These are phyloP conservation scores for Malbranchea zuffiana DNA, from an alignment of 2,329 filamentous ascomycete genomes.

Conservation along the genomic window DNA sequence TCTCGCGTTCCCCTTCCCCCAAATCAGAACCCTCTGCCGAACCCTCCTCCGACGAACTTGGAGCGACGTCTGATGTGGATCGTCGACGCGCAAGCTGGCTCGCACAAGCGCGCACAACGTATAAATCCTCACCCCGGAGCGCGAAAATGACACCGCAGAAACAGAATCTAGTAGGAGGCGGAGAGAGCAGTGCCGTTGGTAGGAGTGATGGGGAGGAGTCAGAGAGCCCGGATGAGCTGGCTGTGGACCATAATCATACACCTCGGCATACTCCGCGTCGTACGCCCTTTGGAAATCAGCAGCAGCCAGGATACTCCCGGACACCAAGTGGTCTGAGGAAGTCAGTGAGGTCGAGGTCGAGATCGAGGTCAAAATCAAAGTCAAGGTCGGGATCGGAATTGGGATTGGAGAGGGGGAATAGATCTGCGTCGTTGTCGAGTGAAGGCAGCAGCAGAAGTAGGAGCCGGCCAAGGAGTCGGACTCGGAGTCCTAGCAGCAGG, in stretches of 20 bases:
- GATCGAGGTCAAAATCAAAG: slow-evolving; percentile 20
- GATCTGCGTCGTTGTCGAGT: slow-evolving; percentile 24
- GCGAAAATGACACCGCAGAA: slow-evolving; percentile 5
- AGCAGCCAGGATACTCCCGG: too few species aligned
- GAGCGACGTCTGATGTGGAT: slow-evolving; percentile 27
- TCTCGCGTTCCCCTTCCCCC: background rate
- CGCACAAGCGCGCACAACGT: slow-evolving; percentile 6
- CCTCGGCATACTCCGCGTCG: too few species aligned
- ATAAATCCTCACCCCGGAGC: slow-evolving; percentile 9
- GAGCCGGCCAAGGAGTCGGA: slow-evolving; percentile 4
- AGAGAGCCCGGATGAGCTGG: slow-evolving; percentile 38
- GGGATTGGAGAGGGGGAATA: slow-evolving; percentile 17
- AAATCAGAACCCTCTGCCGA: slow-evolving; percentile 21
- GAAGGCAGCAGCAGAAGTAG: slow-evolving; percentile 10
- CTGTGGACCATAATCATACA: slow-evolving; percentile 27
- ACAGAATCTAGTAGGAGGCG: slow-evolving; percentile 4
- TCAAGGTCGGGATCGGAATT: too few species aligned
- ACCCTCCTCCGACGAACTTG: slow-evolving; percentile 32
- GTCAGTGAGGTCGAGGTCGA: slow-evolving; percentile 19
- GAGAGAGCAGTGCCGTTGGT: too few species aligned
- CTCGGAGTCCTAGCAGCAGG: too few species aligned
- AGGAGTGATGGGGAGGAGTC: too few species aligned
- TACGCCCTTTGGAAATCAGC: too few species aligned
- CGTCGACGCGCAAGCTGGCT: slow-evolving; percentile 29
- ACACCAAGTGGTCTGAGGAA: slow-evolving; percentile 12